Evolutionary conservation across 805 yeast species (phyloP), one percentile per base, ranked within the genome.

Genomic region (Wickerhamomyces canadensis): DNA sequence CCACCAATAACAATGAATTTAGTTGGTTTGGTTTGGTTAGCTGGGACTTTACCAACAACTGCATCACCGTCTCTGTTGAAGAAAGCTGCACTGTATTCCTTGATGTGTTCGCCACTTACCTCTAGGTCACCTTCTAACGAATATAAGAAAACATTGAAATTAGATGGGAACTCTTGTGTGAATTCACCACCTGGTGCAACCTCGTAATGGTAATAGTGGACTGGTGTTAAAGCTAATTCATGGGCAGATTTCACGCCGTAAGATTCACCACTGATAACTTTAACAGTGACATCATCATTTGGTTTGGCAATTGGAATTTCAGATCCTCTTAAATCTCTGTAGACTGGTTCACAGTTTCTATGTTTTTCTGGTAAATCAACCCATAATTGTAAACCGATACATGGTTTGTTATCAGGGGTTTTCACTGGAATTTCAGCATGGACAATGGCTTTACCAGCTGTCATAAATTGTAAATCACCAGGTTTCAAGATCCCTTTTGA

Each of bases 391-490:
- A 86, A 64, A 42, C 95, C 95, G 37, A 66, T 69, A 16, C 72
- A 61, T 1, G 80, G 76, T 28, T 70, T 70, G 19, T 64, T 62
- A 27, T 72, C 66, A 16, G 65, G 66, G 43, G 64, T 61, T 27
- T 68, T 65, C 25, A 79, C 79, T 8, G 95, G 95, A 76, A 86
- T 86, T 55, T 87, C 96, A 3, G 87, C 74, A 58, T 86, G 96
- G 37, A 84, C 84, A 26, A 86, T 76, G 35, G 94, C 96, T 49
- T 72, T 74, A 42, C 95, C 96, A 5, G 96, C 95, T 19, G 95
- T 87, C 96, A 87, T 87, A 59, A 87, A 86, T 59, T 87, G 96
- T 47, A 88, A 65, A 57, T 87, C 96, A 40, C 95, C 96, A 7
- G 86, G 76, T 43, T 74, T 69, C 36, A 88, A 62, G 8, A 84